Evolutionary conservation across 2,329 filamentous ascomycete species (phyloP), one percentile per base, ranked within the genome.

Genomic region (Geosmithia putterillii): DNA sequence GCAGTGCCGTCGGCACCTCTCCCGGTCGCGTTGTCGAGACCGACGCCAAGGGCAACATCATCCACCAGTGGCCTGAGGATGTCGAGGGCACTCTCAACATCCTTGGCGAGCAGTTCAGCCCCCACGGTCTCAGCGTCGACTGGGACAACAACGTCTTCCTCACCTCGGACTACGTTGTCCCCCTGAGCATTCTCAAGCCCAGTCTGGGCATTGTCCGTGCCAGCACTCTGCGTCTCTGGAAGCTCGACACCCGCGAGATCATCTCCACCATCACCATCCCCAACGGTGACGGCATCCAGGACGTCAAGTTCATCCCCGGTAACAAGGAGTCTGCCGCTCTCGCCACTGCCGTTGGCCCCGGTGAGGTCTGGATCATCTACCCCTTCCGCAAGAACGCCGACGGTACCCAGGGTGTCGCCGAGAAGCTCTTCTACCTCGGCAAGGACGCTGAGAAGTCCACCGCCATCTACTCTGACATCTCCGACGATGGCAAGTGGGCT

Each of bases 361-460:
- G 74, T 9, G 67, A 79, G 51, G 72, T 79, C 49, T 81, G 76
- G 76, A 72, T 79, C 55, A 78, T 81, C 58, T 80, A 80, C 55
- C 76, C 76, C 19, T 71, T 72, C 64, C 71, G 73, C 48, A 70
- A 63, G 47, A 65, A 76, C 51, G 54, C 63, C 7, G 63, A 71
- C 19, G 76, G 75, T 43, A 71, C 73, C 40, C 74, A 71, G 48
- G 77, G 77, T 44, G 66, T 71, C 7, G 69, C 74, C 5, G 68
- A 80, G 56, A 64, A 75, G 1, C 69, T 80, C 21, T 77, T 66
- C 50, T 73, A 78, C 47, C 67, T 80, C 20, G 76, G 76, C 3
- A 60, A 64, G 37, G 71, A 72, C 48, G 74, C 73, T 38, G 71
- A 70, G 43, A 63, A 78, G 45, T 71, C 68, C 3, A 55, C 71